Percentiles rank a stretch among this genome's conserved stretches.
Conservation (phyloP, 495 filamentous ascomycete genomes). For the Cercophora samala region DNA sequence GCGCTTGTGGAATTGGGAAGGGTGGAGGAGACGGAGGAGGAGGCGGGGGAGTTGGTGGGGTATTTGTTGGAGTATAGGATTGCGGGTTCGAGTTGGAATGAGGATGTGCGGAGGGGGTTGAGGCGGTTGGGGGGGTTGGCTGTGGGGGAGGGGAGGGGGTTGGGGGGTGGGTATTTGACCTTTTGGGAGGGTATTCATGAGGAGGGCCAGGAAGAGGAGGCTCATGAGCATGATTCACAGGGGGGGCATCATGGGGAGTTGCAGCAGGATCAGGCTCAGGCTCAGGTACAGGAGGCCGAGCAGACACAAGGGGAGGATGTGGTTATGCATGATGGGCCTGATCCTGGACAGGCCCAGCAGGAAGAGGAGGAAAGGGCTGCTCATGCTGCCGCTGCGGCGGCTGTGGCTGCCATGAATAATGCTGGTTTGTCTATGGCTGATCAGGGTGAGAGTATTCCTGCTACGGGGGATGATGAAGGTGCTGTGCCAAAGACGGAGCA, state of each 20-base stretch:
- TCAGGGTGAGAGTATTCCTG: not conserved
- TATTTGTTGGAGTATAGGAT: not conserved
- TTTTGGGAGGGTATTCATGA: not conserved
- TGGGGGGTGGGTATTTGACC: not conserved
- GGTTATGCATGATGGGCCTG: not conserved
- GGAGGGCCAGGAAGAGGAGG: not conserved
- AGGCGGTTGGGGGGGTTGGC: not conserved
- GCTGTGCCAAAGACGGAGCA: not conserved
- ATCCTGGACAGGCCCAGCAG: not conserved
- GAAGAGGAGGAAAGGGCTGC: not conserved
- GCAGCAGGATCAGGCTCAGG: not conserved
- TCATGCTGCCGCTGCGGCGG: not conserved
- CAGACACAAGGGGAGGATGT: not conserved
- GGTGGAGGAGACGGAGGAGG: constrained; percentile 15
- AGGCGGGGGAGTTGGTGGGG: not conserved
- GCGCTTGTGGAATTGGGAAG: constrained; percentile 63
- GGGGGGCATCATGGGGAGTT: not conserved
- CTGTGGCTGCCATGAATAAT: not conserved
- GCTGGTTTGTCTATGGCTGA: not conserved
- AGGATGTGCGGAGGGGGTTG: not conserved
- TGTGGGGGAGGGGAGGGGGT: not conserved
- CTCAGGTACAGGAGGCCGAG: not conserved
- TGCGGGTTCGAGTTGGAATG: not conserved
- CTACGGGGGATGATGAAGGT: not conserved
- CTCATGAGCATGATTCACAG: not conserved